Base-by-base conservation (phyloP, 768 basidiomycete species). In the Suillus americanus region DNA sequence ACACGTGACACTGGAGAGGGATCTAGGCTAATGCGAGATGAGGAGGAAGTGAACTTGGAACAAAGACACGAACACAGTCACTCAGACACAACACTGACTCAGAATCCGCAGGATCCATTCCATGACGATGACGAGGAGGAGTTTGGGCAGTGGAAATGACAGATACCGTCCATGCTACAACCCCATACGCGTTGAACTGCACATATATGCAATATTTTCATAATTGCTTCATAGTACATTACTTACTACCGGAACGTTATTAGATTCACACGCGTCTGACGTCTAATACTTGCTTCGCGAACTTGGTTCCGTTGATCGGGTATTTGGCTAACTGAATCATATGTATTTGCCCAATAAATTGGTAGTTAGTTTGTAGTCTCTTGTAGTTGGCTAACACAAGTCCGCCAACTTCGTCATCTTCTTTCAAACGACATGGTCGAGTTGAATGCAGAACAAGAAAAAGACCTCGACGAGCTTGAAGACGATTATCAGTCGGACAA, bases 401-500 rank as follows among this genome's bases (percentile, higher is more conserved):
- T 40, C 23, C 18, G 38, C 38, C 13, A 38, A 38, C 16, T 10
- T 20, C 55, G 37, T 56, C 55, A 54, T 12, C n/a, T 14, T 43
- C 23, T 33, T 55, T 18, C 50, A 59, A 53, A 53, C 41, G 62
- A 13, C 64, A 76, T 75, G 69, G 56, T 48, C 63, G 25, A 63
- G 25, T 41, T 69, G 12, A 63, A 38, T 64, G 63, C 70, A 41
- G 69, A 48, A 35, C 70, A 73, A 30, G 80, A 78, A 12, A 74
- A 71, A 51, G 84, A 86, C 66, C 53, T 82, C 5, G 83, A 86
- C 68, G 80, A 85, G 64, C 79, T 84, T 43, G 79, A 85, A 33
- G 78, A 79, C 12, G 76, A 79, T 14, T 79, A 77, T n/a, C 80
- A 75, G 30, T 73, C 76, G 0, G 81, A 82, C 3, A 76, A 77